Conservation (phyloP, 2,329 filamentous ascomycete genomes). For the Stagonosporopsis tanaceti region DNA sequence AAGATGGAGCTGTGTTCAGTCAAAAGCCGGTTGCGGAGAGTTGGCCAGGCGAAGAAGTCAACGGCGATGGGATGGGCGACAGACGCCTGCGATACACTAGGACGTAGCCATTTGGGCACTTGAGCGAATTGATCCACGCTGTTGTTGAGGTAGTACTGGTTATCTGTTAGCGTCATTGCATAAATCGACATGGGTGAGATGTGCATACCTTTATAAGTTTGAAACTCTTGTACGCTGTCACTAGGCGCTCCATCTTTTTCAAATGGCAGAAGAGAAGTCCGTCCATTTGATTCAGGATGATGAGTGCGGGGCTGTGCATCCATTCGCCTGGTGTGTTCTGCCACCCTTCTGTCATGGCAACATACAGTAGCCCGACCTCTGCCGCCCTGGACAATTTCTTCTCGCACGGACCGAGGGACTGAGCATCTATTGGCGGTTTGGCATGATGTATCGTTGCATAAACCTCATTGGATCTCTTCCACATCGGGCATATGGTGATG, state of each 20-base stretch:
- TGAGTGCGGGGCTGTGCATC: conserved; percentile 41
- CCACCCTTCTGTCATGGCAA: conserved; percentile 44
- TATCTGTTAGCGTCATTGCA: neutral
- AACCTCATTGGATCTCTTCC: conserved; percentile 43
- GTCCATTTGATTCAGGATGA: conserved; percentile 41
- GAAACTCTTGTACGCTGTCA: conserved; percentile 43
- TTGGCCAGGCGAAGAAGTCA: conserved; percentile 48
- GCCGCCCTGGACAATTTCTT: conserved; percentile 19
- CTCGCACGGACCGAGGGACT: conserved; percentile 7
- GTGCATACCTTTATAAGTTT: conserved; percentile 42
- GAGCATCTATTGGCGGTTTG: conserved; percentile 21
- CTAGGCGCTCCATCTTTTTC: conserved; percentile 36
- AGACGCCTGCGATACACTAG: conserved; percentile 33
- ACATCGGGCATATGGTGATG: conserved; percentile 34
- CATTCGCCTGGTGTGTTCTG: conserved; percentile 32
- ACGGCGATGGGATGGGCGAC: conserved; percentile 40
- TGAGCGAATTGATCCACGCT: conserved; percentile 35
- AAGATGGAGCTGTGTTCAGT: conserved; percentile 34
- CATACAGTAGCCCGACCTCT: conserved; percentile 41
- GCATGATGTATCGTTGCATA: conserved; percentile 38
- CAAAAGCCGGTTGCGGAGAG: conserved; percentile 41
- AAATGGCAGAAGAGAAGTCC: conserved; percentile 39
- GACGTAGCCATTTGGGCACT: conserved; percentile 40
- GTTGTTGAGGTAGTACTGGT: conserved; percentile 43
- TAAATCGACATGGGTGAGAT: neutral